These are phyloP conservation scores for Coemansia sp. DNA, from an alignment of 192 early-diverging fungal species.

Conservation along the genomic window DNA sequence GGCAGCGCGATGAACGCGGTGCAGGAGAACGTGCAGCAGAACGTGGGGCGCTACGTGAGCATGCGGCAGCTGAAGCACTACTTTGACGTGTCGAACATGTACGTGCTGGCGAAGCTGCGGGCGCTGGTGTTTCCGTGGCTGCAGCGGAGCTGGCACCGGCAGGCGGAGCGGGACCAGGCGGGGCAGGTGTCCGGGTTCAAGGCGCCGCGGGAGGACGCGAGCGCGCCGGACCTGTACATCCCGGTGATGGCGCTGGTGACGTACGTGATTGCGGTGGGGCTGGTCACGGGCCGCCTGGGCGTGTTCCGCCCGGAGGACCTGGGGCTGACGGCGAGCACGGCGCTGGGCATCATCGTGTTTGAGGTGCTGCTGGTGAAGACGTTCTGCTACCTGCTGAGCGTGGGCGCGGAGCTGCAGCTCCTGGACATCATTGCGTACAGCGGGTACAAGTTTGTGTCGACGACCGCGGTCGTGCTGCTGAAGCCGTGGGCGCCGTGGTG, in stretches of 20 bases:
- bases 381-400: conserved; percentile 84
- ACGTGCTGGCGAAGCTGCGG: conserved; percentile 84
- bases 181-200: conserved; percentile 76
- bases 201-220: conserved; percentile 87
- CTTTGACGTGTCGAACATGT: conserved; percentile 94
- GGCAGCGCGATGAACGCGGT: conserved; percentile 77
- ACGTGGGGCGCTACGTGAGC: conserved; percentile 84
- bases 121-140: conserved; percentile 90
- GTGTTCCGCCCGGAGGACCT: conserved; percentile 87
- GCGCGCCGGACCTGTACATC: conserved; percentile 96
- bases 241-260: conserved; percentile 93
- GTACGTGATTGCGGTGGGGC: conserved; percentile 78
- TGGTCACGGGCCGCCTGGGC: conserved; percentile 60
- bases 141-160: conserved; percentile 80
- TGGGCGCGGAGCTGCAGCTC: conserved; percentile 77
- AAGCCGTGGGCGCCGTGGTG: conserved; percentile 55
- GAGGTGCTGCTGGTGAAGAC: conserved; percentile 84
- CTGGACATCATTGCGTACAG: conserved; percentile 85
- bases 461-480: conserved; percentile 54
- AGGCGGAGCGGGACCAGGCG: conserved; percentile 70
- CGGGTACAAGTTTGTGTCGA: conserved; percentile 94
- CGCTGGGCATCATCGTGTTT: conserved; percentile 71
- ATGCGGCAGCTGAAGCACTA: conserved; percentile 84
- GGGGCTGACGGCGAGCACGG: conserved; percentile 80
- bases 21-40: conserved; percentile 85